phyloP scores from a whole-genome alignment of 768 basidiomycete genomes.

The Mycena metata region DNA sequence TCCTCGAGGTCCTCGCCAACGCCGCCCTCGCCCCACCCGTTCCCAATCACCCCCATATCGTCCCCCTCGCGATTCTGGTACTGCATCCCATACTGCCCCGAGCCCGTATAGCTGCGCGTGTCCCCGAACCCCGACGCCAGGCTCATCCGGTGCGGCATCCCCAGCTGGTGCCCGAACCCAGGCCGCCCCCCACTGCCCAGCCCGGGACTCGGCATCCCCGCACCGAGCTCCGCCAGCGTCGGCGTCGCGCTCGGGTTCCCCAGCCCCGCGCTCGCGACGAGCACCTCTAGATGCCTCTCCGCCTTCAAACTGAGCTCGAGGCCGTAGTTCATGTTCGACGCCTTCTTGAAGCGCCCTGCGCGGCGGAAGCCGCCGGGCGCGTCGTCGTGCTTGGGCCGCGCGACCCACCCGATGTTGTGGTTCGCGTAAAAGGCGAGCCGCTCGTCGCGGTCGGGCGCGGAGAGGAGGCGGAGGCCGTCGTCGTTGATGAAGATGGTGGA shows the following conservation, averaged over 20 bases:
- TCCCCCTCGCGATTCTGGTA: slow-evolving; percentile 76
- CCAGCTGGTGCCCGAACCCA: background rate
- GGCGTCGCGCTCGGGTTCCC: slow-evolving; percentile 21
- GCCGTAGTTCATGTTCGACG: slow-evolving; percentile 92
- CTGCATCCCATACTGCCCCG: slow-evolving; percentile 70
- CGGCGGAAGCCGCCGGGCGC: slow-evolving; percentile 69
- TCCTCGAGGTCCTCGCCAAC: slow-evolving; percentile 66
- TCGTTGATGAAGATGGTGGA: slow-evolving; percentile 85
- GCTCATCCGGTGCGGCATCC: slow-evolving; percentile 37
- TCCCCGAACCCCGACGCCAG: slow-evolving; percentile 41
- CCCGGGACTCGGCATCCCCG: background rate
- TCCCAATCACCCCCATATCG: slow-evolving; percentile 57
- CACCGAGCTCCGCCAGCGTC: slow-evolving; percentile 28
- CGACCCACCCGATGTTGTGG: slow-evolving; percentile 83
- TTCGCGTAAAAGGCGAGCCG: slow-evolving; percentile 79
- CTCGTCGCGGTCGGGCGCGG: slow-evolving; percentile 69
- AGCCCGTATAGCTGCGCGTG: slow-evolving; percentile 41
- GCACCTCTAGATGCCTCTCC: slow-evolving; percentile 62
- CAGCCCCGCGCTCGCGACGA: slow-evolving; percentile 46
- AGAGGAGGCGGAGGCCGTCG: slow-evolving; percentile 76
- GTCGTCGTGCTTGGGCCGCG: slow-evolving; percentile 76
- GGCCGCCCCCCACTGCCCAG: too few species aligned
- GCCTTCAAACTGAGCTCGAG: slow-evolving; percentile 76
- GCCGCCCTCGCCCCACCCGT: slow-evolving; percentile 35
- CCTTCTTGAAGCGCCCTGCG: slow-evolving; percentile 94